Percentiles rank a stretch among this genome's conserved stretches.
These are phyloP conservation scores for Micractinium conductrix DNA, from an alignment of 139 green algal species.

Conservation along the genomic window DNA sequence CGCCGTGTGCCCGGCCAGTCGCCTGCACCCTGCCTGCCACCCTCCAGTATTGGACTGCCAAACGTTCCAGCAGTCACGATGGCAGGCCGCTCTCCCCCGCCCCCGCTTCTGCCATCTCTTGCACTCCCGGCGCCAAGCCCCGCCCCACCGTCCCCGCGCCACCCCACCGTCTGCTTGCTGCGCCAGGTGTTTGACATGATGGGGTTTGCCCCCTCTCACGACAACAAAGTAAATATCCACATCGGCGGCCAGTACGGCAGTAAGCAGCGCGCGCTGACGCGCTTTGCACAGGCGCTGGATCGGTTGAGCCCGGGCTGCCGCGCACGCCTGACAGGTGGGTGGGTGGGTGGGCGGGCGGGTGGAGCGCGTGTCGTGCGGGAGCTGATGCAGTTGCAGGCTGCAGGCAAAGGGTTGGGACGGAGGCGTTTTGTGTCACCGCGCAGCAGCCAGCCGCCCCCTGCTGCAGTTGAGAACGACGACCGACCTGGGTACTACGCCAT, in stretches of 20 bases:
- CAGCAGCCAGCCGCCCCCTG: not conserved
- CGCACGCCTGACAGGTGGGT: conserved; percentile 55
- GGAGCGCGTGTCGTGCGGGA: not conserved
- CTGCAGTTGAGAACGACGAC: conserved; percentile 78
- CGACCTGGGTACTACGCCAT: conserved; percentile 53
- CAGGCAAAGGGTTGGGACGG: no score
- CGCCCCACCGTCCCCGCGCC: not conserved
- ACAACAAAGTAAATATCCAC: conserved; percentile 88
- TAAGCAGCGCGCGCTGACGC: conserved; percentile 60
- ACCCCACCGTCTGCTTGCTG: not conserved
- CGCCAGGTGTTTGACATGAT: conserved; percentile 74
- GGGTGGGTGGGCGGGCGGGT: not conserved
- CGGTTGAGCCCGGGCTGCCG: conserved; percentile 56
- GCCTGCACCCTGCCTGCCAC: no score
- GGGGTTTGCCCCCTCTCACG: conserved; percentile 58
- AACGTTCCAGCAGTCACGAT: no score
- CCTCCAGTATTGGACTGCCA: no score
- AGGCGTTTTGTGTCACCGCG: not conserved
- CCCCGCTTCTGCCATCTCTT: not conserved
- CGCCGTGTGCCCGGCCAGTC: no score
- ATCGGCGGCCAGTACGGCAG: conserved; percentile 55
- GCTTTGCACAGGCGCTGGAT: conserved; percentile 59
- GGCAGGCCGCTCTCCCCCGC: no score
- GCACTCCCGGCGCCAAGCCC: not conserved
- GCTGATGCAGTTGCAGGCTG: no score